Conservation (phyloP, 768 basidiomycete genomes). For the Trametes maxima region DNA sequence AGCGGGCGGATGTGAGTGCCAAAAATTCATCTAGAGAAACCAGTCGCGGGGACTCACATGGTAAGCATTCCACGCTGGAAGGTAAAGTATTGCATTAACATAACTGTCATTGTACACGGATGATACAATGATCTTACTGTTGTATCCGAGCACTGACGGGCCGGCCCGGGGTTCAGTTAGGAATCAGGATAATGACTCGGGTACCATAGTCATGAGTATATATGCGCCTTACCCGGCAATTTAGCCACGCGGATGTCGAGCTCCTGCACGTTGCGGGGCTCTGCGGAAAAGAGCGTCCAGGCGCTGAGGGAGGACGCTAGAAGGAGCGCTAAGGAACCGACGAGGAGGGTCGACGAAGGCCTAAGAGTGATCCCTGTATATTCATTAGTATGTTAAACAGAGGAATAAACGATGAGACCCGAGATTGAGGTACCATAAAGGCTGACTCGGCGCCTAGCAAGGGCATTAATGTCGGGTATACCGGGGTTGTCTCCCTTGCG, state of each 20-base stretch:
- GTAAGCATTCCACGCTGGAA: slow-evolving; percentile 69
- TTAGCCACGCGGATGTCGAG: slow-evolving; percentile 35
- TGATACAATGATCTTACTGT: slow-evolving; percentile 45
- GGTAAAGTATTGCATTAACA: slow-evolving; percentile 2
- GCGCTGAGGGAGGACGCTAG: slow-evolving; percentile 13
- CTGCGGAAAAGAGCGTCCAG: slow-evolving; percentile 3
- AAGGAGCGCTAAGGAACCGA: slow-evolving; percentile 10
- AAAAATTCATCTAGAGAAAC: not conserved
- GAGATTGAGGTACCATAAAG: no score
- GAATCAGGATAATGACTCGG: not conserved
- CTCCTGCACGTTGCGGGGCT: slow-evolving; percentile 5
- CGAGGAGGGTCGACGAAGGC: slow-evolving; percentile 1
- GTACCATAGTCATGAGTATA: slow-evolving; percentile 7
- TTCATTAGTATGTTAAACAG: not conserved
- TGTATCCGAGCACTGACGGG: slow-evolving; percentile 58
- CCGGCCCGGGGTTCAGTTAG: no score
- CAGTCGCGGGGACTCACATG: slow-evolving; percentile 47
- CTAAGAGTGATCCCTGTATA: not conserved
- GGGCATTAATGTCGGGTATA: no score
- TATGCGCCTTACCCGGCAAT: slow-evolving; percentile 36
- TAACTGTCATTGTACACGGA: not conserved
- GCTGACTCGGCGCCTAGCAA: no score
- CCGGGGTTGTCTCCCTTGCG: no score
- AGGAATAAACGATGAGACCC: not conserved
- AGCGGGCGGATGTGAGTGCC: not conserved